Base-by-base conservation (phyloP, 2,329 filamentous ascomycete genomes). In the Fusarium nygamai region DNA sequence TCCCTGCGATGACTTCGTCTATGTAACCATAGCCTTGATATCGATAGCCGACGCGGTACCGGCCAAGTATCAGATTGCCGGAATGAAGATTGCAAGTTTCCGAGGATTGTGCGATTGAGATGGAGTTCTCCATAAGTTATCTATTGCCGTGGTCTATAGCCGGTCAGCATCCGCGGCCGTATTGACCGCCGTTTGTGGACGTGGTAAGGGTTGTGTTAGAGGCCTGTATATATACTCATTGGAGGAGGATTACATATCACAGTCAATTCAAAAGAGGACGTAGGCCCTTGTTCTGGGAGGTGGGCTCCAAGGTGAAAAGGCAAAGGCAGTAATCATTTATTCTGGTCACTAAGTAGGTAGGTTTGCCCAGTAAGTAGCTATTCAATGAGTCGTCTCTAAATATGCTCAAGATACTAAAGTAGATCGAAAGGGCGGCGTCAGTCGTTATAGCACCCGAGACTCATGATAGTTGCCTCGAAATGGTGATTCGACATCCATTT, bases 361-460 rank as follows among this genome's bases (percentile, higher is more conserved):
- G n/a, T n/a, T n/a, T n/a, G n/a, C n/a, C n/a, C n/a, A n/a, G n/a
- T 17, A n/a, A 50, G 29, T 33, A 19, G 11, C 14, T 7, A 54
- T 39, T 38, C 4, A 8, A 5, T 10, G 24, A 8, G 13, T 3
- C 20, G 5, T 36, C 33, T 54, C 19, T 17, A 22, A 8, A 13
- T 7, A 10, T 19, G 4, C n/a, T 29, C 14, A 20, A n/a, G 14
- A 19, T n/a, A 13, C 20, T 14, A 17, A n/a, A 13, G 14, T 14
- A 39, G 20, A n/a, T 41, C 24, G 11, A 29, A 29, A 36, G n/a
- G 34, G 20, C 20, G 14, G 8, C 5, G 2, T 13, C 14, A 39
- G 5, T 1, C 6, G 13, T 20, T 6, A 36, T 16, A 19, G 16
- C 14, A n/a, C 13, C 24, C 8, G 4, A 16, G 5, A 19, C 0